These are phyloP conservation scores for Leccinum variicolor DNA, from an alignment of 768 basidiomycete genomes.

Conservation along the genomic window DNA sequence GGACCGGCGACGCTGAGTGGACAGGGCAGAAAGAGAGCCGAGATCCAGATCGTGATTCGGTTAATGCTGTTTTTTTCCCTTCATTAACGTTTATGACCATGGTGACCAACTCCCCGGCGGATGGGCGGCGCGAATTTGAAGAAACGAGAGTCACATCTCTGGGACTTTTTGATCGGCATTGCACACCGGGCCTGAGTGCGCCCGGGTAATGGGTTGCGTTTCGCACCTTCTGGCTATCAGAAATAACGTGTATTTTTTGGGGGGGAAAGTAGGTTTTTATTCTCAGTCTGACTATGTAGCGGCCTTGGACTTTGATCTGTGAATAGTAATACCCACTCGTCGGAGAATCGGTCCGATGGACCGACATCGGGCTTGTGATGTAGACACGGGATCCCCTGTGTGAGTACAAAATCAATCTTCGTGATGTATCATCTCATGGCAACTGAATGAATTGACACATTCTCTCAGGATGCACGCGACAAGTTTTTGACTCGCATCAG, in stretches of 20 bases:
- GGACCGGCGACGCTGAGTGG: background rate
- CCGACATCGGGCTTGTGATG: too few species aligned
- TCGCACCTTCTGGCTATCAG: background rate
- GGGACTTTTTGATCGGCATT: background rate
- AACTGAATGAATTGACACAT: background rate
- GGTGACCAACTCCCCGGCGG: background rate
- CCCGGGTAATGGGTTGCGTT: background rate
- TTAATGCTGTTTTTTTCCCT: background rate
- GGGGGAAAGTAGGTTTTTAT: background rate
- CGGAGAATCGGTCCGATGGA: conserved; percentile 1
- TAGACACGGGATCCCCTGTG: background rate
- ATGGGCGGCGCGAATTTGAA: background rate
- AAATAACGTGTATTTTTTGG: background rate
- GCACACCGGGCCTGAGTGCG: background rate
- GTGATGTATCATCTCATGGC: background rate
- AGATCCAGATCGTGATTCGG: conserved; percentile 5
- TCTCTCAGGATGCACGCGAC: background rate
- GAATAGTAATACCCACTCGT: background rate
- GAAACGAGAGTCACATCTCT: background rate
- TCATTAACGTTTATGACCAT: background rate
- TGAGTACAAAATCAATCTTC: background rate
- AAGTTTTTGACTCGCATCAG: background rate
- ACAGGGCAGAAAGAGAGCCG: background rate
- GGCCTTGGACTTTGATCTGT: background rate
- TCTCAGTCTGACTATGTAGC: background rate